A percentile compares a stretch with the other conserved stretches of the same genome.
phyloP scores from a whole-genome alignment of 179 eudicot species.

The Sideroxylon spinosum region DNA sequence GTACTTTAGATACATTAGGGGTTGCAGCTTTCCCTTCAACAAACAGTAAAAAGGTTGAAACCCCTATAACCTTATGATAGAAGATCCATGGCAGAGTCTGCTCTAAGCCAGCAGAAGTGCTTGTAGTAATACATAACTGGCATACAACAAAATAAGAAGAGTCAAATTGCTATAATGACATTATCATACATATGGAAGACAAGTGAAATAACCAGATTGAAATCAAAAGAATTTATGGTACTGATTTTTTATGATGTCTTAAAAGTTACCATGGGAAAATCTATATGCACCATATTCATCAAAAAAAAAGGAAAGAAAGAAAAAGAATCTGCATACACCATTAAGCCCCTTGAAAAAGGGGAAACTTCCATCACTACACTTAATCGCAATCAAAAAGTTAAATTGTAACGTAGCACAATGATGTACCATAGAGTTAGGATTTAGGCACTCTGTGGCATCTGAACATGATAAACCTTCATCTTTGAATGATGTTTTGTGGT shows the following conservation, averaged over 20 bases:
- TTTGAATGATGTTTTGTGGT: not conserved
- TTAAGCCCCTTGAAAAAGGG: not conserved
- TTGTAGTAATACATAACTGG: slow-evolving; percentile 85
- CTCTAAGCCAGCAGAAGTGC: slow-evolving; percentile 85
- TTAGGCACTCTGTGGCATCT: slow-evolving; percentile 4
- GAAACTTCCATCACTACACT: not conserved
- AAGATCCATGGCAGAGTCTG: slow-evolving; percentile 97
- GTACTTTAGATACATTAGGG: slow-evolving; percentile 70
- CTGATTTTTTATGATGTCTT: no score
- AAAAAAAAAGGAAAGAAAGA: no score
- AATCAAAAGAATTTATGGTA: not conserved
- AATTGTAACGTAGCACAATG: not conserved
- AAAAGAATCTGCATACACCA: not conserved
- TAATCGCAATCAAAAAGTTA: not conserved
- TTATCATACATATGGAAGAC: not conserved
- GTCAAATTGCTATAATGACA: not conserved
- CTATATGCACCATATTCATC: no score
- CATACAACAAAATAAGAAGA: not conserved
- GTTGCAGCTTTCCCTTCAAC: slow-evolving; percentile 98
- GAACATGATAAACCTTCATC: not conserved
- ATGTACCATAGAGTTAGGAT: not conserved
- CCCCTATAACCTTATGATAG: slow-evolving; percentile 94
- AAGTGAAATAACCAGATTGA: slow-evolving; percentile 1
- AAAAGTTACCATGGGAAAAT: no score
- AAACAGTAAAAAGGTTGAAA: slow-evolving; percentile 73